These are phyloP conservation scores for Lolium multiflorum DNA, from an alignment of 176 grass and related monocot species.

Conservation along the genomic window DNA sequence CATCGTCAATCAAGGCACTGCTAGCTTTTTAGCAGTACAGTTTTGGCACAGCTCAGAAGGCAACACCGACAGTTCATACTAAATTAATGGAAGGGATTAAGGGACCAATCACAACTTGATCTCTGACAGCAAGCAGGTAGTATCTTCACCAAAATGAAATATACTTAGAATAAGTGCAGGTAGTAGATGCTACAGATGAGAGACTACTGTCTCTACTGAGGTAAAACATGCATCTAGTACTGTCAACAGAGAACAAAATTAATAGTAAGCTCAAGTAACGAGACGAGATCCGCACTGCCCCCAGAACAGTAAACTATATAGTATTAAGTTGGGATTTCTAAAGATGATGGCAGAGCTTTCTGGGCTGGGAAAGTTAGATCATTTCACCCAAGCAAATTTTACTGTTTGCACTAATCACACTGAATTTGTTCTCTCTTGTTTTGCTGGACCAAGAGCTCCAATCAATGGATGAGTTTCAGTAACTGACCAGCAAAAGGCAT, in stretches of 20 bases:
- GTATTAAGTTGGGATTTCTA: not conserved
- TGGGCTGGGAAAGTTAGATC: not conserved
- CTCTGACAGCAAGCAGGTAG: not conserved
- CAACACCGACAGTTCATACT: conserved; percentile 11
- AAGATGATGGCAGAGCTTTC: not conserved
- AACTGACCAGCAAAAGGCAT: not conserved
- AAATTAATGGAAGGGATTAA: conserved; percentile 32
- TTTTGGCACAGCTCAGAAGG: not conserved
- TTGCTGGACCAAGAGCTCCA: not conserved
- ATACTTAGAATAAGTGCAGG: not conserved
- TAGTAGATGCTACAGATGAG: not conserved
- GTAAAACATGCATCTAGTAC: conserved; percentile 16
- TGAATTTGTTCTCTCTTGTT: not conserved
- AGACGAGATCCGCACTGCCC: conserved; percentile 11
- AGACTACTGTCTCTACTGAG: not conserved
- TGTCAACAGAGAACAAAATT: conserved; percentile 26
- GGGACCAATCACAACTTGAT: not conserved
- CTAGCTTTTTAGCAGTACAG: not conserved
- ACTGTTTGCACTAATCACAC: not conserved
- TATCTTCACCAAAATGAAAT: not conserved
- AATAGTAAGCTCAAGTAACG: not conserved
- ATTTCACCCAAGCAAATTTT: conserved; percentile 3
- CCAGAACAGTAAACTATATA: conserved; percentile 26
- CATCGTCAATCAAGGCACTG: not conserved
- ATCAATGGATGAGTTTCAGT: not conserved